Evolutionary conservation across 371 early-diverging fungal genomes (phyloP), one percentile per base, ranked within the genome.

Genomic region (Entomophthora muscae): DNA sequence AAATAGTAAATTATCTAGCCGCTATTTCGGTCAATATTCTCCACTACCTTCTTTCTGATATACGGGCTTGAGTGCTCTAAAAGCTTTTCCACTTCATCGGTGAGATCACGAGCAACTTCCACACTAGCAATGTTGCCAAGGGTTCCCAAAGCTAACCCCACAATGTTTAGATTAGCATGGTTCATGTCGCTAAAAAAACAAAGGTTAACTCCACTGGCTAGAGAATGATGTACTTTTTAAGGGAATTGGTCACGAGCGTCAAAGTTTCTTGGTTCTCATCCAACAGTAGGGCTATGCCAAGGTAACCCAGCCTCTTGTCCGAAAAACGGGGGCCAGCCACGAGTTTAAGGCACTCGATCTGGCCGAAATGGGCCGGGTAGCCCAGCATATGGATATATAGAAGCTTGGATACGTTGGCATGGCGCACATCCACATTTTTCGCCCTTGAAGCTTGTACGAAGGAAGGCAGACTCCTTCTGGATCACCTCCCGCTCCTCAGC

Each of bases 371-470:
- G 52, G 95, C 94, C 32, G 97, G 94, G 69, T 94, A 94, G 28
- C 97, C 95, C 53, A 98, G 83, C 93, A 98, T 90, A 70, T 95
- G 93, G n/a, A 98, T 94, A 69, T 95, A 98, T 5, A 98, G 76
- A 66, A 98, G 77, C 73, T 98, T 98, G 53, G 91, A 86, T 55
- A 98, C 89, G 71, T 95, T 95, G 68, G 86, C 78, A 69, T 91
- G 85, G 32, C 94, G 78, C 26, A 82, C 79, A 53, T 91, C 93
- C 61, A 75, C 75, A 70, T 86, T 85, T 68, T 90, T 92, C 63
- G 93, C 91, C n/a, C 73, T 88, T 91, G 78, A 95, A 91, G 12
- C 86, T 81, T 17, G 95, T 93, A 68, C 98, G 83, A 69, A 98
- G 92, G 62, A 80, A 82, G n/a, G 98, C 98, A 42, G 88, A 87